These are phyloP conservation scores for Teratosphaeria destructans DNA, from an alignment of 2,329 filamentous ascomycete genomes.

Conservation along the genomic window DNA sequence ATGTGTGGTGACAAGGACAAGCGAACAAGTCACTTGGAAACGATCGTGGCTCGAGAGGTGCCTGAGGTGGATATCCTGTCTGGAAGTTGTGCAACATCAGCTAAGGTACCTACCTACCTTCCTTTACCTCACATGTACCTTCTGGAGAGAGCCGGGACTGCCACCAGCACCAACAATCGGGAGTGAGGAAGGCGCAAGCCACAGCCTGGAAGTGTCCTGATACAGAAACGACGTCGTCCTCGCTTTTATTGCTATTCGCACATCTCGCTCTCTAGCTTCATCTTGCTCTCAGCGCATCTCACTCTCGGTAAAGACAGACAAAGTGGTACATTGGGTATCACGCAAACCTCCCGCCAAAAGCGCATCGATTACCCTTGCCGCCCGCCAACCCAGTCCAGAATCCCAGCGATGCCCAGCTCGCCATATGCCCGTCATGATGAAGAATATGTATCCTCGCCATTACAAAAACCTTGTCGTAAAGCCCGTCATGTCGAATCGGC, in stretches of 20 bases:
- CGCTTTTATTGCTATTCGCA: slow-evolving; percentile 1
- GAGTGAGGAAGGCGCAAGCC: not conserved
- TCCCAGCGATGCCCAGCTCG: not conserved
- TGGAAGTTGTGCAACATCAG: not conserved
- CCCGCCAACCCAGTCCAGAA: not conserved
- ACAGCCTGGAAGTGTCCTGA: too few species aligned
- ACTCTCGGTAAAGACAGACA: not conserved
- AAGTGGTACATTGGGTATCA: not conserved
- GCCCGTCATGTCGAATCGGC: too few species aligned
- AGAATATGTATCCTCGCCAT: not conserved
- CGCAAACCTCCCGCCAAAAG: not conserved
- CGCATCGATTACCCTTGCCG: not conserved
- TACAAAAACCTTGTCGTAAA: not conserved
- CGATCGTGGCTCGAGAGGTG: not conserved
- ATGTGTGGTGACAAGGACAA: not conserved
- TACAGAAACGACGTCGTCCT: not conserved
- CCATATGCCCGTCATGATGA: not conserved
- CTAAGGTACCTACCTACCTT: not conserved
- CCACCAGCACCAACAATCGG: not conserved
- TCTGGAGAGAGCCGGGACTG: not conserved
- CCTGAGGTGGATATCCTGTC: not conserved
- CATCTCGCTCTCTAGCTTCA: not conserved
- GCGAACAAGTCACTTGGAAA: not conserved
- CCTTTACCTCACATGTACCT: not conserved
- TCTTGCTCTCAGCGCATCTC: not conserved